Conservation (phyloP, 2,329 filamentous ascomycete genomes). For the Scedosporium apiospermum region DNA sequence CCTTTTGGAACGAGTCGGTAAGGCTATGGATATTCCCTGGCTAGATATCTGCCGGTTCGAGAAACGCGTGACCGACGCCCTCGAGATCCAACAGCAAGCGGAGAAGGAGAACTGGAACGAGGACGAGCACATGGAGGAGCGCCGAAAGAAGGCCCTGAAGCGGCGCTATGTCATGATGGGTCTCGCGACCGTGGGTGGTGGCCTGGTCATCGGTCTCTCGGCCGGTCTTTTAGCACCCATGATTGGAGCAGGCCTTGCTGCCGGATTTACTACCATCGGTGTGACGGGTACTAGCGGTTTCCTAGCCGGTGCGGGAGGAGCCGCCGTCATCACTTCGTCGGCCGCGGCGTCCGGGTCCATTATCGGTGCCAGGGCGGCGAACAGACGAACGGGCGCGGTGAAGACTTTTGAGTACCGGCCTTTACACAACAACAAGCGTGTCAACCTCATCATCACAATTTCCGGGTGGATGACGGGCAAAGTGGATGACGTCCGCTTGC, state of each 20-base stretch:
- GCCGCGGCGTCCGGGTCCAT: conserved; percentile 79
- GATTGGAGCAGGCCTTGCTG: conserved; percentile 87
- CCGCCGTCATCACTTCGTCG: conserved; percentile 85
- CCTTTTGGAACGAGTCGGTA: conserved; percentile 73
- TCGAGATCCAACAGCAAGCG: conserved; percentile 94
- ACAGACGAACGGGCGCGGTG: conserved; percentile 80
- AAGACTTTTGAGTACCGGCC: conserved; percentile 96
- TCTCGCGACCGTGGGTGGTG: conserved; percentile 87
- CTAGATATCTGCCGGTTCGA: conserved; percentile 94
- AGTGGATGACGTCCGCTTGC: conserved; percentile 88
- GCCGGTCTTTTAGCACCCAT: conserved; percentile 86
- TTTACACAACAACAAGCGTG: conserved; percentile 93
- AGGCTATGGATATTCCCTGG: conserved; percentile 74
- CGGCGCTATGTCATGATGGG: conserved; percentile 91
- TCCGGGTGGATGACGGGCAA: conserved; percentile 99
- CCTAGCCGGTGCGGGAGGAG: conserved; percentile 82
- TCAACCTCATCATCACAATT: conserved; percentile 90
- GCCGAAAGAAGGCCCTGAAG: conserved; percentile 73
- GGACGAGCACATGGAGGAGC: conserved; percentile 80
- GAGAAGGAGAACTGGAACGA: conserved; percentile 98
- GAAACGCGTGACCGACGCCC: conserved; percentile 88
- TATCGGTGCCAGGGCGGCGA: conserved; percentile 78
- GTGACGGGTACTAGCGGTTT: conserved; percentile 83
- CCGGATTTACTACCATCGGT: conserved; percentile 91
- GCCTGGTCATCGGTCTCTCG: conserved; percentile 88